A percentile compares a stretch with the other conserved stretches of the same genome.
Conservation (phyloP, 805 yeast genomes). For the Candida nitratophila region DNA sequence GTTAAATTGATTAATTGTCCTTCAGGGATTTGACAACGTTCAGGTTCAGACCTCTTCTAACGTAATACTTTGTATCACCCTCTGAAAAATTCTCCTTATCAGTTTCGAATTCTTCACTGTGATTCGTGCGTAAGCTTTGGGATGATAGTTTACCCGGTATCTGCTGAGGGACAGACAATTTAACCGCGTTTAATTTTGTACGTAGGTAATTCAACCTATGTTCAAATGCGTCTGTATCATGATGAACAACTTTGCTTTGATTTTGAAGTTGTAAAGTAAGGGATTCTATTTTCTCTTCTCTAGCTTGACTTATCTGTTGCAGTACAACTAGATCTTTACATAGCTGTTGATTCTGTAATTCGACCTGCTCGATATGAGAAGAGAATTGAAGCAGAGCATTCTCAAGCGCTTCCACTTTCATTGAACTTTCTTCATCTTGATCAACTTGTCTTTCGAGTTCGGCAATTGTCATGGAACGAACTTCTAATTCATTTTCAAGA, state of each 20-base stretch:
- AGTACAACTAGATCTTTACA: slow-evolving; percentile 49
- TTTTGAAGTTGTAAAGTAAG: slow-evolving; percentile 43
- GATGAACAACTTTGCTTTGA: slow-evolving; percentile 40
- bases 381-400: slow-evolving; percentile 50
- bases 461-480: slow-evolving; percentile 9
- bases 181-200: slow-evolving; percentile 19
- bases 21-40: neutral
- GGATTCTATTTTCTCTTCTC: slow-evolving; percentile 49
- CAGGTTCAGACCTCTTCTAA: neutral
- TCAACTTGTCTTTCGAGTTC: slow-evolving; percentile 10
- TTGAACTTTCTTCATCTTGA: slow-evolving; percentile 11
- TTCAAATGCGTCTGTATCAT: slow-evolving; percentile 46
- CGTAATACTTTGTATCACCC: neutral
- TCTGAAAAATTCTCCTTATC: neutral
- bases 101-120: neutral
- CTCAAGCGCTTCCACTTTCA: slow-evolving; percentile 47
- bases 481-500: slow-evolving; percentile 16
- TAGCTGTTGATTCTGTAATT: slow-evolving; percentile 50
- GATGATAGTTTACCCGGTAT: neutral
- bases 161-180: slow-evolving; percentile 4
- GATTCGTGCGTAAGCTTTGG: neutral
- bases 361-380: slow-evolving; percentile 53
- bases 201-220: slow-evolving; percentile 26
- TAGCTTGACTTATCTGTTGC: slow-evolving; percentile 48
- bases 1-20: neutral